phyloP scores from a whole-genome alignment of 148 eudicot genomes.

The Camellia lanceoleosa region DNA sequence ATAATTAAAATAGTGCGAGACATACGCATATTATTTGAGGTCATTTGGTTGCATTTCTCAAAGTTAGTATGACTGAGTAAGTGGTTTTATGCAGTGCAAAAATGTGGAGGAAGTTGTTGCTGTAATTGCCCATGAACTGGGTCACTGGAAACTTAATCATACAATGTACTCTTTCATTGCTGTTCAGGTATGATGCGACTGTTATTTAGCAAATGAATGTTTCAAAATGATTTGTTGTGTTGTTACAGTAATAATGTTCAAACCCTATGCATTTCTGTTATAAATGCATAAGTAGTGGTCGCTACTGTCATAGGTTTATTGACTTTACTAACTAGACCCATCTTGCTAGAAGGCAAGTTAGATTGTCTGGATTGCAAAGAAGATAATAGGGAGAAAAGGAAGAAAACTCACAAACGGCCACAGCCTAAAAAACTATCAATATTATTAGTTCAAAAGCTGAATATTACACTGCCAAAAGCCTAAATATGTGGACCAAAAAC shows the following conservation, averaged over 20 bases:
- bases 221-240: background rate
- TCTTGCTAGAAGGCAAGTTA: too few relatives aligned
- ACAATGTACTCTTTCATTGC: slow-evolving; percentile 93
- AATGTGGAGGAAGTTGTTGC: slow-evolving; percentile 94
- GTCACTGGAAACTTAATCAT: slow-evolving; percentile 99
- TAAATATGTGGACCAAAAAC: too few relatives aligned
- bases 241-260: background rate
- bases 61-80: background rate
- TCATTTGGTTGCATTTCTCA: background rate
- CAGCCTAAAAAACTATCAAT: too few relatives aligned
- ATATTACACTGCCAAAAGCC: too few relatives aligned
- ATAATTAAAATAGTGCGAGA: background rate
- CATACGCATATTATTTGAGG: background rate
- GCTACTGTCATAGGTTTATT: too few relatives aligned
- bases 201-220: background rate
- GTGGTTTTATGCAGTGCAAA: slow-evolving; percentile 66
- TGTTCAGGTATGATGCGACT: slow-evolving; percentile 65
- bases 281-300: too few relatives aligned
- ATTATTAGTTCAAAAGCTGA: too few relatives aligned
- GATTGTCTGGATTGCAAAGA: too few relatives aligned
- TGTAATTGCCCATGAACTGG: slow-evolving; percentile 97
- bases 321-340: too few relatives aligned
- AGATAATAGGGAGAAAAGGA: too few relatives aligned
- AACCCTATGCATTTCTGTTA: background rate
- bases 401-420: too few relatives aligned